Evolutionary conservation across 352 stramenopile genomes (phyloP).

Genomic region (Phytopythium litorale): DNA sequence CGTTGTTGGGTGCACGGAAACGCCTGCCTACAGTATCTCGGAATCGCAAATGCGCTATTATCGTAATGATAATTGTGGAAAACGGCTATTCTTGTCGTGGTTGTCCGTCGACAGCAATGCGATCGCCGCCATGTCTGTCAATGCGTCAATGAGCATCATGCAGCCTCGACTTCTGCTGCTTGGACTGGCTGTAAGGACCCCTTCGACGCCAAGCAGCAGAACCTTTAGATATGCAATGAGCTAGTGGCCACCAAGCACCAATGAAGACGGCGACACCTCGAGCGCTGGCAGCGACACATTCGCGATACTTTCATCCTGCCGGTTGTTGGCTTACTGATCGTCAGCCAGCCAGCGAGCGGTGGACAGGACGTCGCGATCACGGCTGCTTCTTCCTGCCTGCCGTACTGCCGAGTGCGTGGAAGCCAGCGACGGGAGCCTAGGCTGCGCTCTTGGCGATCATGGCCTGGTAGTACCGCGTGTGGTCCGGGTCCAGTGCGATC

Average conservation of each 20-base stretch:
- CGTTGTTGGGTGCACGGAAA: not conserved
- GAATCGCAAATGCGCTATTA: not conserved
- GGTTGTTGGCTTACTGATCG: not conserved
- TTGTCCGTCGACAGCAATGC: not conserved
- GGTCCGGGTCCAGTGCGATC: constrained; percentile 47
- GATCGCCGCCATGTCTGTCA: too few relatives aligned
- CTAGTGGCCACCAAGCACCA: not conserved
- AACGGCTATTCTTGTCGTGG: not conserved
- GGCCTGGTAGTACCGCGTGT: constrained; percentile 56
- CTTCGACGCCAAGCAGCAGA: not conserved
- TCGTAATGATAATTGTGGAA: not conserved
- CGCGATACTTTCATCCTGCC: not conserved
- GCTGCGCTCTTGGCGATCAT: constrained; percentile 33
- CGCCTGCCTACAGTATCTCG: too few relatives aligned
- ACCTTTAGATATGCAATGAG: not conserved
- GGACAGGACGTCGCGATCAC: not conserved
- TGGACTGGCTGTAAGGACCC: too few relatives aligned
- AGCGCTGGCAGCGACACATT: not conserved
- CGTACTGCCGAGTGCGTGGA: too few relatives aligned
- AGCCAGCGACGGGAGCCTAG: not conserved
- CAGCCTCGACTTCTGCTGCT: not conserved
- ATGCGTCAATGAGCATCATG: not conserved
- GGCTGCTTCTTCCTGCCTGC: too few relatives aligned
- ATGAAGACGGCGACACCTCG: not conserved
- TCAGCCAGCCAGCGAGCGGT: not conserved